Conservation (phyloP, 1,139 yeast genomes). For the Ogataea hybrid region DNA sequence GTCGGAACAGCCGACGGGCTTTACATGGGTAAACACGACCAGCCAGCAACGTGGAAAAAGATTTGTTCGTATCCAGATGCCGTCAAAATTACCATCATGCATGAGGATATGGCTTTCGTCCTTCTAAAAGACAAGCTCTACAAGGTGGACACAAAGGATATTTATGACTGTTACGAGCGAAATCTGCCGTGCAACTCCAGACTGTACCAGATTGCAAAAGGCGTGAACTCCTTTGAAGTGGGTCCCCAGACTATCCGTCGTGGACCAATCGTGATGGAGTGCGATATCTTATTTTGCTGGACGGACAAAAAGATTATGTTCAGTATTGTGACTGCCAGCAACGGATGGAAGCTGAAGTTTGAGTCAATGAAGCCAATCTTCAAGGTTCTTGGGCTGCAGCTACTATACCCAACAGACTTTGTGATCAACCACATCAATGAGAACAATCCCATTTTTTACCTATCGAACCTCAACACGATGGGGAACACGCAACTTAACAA, state of each 20-base stretch:
- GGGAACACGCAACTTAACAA: conserved; percentile 26
- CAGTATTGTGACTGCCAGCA: conserved; percentile 17
- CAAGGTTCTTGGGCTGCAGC: conserved; percentile 22
- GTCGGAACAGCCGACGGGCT: conserved; percentile 48
- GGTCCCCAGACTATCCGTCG: conserved; percentile 26
- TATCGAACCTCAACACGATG: conserved; percentile 28
- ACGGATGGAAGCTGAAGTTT: conserved; percentile 22
- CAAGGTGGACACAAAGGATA: conserved; percentile 53
- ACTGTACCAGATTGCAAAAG: conserved; percentile 19
- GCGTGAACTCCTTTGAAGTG: conserved; percentile 24
- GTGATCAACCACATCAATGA: conserved; percentile 28
- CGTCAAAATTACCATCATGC: conserved; percentile 60
- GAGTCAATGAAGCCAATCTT: conserved; percentile 27
- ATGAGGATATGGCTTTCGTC: conserved; percentile 56
- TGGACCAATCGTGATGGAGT: conserved; percentile 16
- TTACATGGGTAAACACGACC: conserved; percentile 36
- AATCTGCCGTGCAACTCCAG: conserved; percentile 20
- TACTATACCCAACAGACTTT: conserved; percentile 29
- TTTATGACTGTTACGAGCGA: conserved; percentile 24
- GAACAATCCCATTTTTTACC: conserved; percentile 27
- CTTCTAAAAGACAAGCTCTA: conserved; percentile 58
- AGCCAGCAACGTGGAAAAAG: conserved; percentile 52
- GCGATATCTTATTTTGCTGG: conserved; percentile 27
- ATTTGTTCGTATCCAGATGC: conserved; percentile 55
- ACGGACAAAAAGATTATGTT: conserved; percentile 26